Evolutionary conservation across 345 rosid species (phyloP).

Genomic region (Euphorbia peplus): DNA sequence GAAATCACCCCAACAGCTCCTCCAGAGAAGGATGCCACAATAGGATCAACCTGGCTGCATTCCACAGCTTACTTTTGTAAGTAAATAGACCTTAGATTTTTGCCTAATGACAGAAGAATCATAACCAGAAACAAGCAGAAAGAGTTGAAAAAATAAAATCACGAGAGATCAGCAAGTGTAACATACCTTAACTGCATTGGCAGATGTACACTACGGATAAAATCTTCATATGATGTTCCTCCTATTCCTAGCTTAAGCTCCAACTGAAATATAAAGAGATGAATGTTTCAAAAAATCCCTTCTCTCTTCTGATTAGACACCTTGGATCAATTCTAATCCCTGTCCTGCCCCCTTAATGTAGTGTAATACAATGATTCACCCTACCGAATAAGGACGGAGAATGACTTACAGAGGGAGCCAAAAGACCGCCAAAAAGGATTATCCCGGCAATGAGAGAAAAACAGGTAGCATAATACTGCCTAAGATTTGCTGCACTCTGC

Average conservation of each 20-base stretch:
- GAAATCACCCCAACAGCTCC: constrained; percentile 99
- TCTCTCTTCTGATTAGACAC: neutral
- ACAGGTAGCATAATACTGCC: constrained; percentile 74
- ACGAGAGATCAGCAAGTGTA: neutral
- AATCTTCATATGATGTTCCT: constrained; percentile 88
- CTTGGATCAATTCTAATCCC: neutral
- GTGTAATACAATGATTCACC: neutral
- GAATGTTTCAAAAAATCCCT: neutral
- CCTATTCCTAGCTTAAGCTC: constrained; percentile 94
- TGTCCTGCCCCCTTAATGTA: neutral
- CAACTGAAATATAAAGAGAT: constrained; percentile 43
- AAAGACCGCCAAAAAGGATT: constrained; percentile 83
- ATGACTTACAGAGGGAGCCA: constrained; percentile 74
- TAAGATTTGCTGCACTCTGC: constrained; percentile 85
- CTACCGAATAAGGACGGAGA: constrained; percentile 2
- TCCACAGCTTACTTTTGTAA: constrained; percentile 19
- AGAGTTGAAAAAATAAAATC: neutral
- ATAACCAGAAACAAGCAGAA: neutral
- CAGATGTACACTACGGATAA: constrained; percentile 65
- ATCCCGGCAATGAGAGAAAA: constrained; percentile 86
- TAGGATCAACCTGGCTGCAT: constrained; percentile 88
- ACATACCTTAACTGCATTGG: constrained; percentile 89
- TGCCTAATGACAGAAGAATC: neutral
- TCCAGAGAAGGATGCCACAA: constrained; percentile 96
- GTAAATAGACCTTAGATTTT: neutral